Conservation (phyloP, 345 rosid genomes). For the Aquilaria yunnanensis region DNA sequence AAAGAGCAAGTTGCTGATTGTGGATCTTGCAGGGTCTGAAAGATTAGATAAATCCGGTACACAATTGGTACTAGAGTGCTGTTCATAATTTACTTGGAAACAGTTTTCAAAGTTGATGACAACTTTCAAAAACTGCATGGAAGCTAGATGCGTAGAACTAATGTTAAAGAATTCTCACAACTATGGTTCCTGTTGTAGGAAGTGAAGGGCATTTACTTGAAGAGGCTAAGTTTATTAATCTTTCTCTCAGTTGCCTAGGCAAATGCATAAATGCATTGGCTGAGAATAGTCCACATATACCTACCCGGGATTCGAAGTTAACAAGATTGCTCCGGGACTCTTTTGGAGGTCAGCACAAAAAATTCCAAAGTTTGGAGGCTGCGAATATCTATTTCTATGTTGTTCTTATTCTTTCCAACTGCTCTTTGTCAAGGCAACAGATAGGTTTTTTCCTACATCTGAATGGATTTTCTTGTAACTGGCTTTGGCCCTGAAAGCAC, state of each 20-base stretch:
- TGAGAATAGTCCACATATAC: constrained; percentile 88
- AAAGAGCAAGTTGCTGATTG: constrained; percentile 90
- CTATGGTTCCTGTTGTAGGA: constrained; percentile 38
- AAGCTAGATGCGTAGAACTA: background rate
- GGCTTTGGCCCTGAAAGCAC: too few species aligned
- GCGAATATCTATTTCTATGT: too few species aligned
- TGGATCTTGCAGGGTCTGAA: constrained; percentile 98
- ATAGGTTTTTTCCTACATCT: too few species aligned
- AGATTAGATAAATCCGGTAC: constrained; percentile 90
- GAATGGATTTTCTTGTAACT: too few species aligned
- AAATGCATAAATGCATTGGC: constrained; percentile 97
- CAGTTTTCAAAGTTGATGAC: constrained; percentile 3
- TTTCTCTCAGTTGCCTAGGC: constrained; percentile 86
- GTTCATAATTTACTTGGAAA: background rate
- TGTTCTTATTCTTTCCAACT: too few species aligned
- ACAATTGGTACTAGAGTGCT: constrained; percentile 1
- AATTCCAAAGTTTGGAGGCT: background rate
- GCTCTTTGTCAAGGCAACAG: too few species aligned
- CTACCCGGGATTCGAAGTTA: constrained; percentile 89
- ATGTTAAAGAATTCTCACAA: constrained; percentile 2
- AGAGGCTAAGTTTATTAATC: constrained; percentile 94
- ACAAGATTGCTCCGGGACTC: constrained; percentile 97
- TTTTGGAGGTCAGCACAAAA: constrained; percentile 60
- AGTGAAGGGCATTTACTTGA: constrained; percentile 83
- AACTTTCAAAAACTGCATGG: constrained; percentile 7